Evolutionary conservation across 2,329 filamentous ascomycete species (phyloP).

Genomic region (Cryphonectria parasitica): DNA sequence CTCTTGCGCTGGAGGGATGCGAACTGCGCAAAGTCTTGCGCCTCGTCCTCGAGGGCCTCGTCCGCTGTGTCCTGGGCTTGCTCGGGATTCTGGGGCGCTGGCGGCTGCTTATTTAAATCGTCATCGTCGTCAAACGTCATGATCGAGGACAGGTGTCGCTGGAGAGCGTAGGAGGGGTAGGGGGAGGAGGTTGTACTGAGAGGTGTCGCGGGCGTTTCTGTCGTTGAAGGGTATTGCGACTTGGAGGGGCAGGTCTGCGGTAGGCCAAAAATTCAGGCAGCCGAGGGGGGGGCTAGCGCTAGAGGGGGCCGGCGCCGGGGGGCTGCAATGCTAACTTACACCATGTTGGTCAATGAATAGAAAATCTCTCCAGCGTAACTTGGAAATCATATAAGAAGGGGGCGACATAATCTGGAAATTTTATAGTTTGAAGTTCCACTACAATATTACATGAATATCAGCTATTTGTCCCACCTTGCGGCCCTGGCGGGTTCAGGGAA

Average conservation of each 20-base stretch:
- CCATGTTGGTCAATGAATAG: not conserved
- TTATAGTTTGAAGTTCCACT: too few species aligned
- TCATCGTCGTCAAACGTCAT: slow-evolving; percentile 40
- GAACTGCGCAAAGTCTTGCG: slow-evolving; percentile 84
- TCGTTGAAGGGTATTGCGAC: not conserved
- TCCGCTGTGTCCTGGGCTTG: slow-evolving; percentile 47
- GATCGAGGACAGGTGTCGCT: not conserved
- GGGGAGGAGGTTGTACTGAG: not conserved
- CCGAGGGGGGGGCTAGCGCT: not conserved
- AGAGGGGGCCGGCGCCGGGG: not conserved
- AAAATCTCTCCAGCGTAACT: not conserved
- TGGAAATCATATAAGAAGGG: not conserved
- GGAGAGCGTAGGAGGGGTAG: too few species aligned
- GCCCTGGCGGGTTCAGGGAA: too few species aligned
- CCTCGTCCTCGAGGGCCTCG: slow-evolving; percentile 73
- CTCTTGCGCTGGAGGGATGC: slow-evolving; percentile 54
- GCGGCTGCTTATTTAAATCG: slow-evolving; percentile 29
- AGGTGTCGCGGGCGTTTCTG: too few species aligned
- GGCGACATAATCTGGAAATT: not conserved
- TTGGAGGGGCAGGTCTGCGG: not conserved
- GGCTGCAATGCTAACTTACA: slow-evolving; percentile 6
- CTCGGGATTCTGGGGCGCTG: slow-evolving; percentile 36
- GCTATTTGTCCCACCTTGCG: too few species aligned
- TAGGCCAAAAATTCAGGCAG: slow-evolving; percentile 1
- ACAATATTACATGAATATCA: too few species aligned